These are phyloP conservation scores for Clathrospora elynae DNA, from an alignment of 2,329 filamentous ascomycete species.

Conservation along the genomic window DNA sequence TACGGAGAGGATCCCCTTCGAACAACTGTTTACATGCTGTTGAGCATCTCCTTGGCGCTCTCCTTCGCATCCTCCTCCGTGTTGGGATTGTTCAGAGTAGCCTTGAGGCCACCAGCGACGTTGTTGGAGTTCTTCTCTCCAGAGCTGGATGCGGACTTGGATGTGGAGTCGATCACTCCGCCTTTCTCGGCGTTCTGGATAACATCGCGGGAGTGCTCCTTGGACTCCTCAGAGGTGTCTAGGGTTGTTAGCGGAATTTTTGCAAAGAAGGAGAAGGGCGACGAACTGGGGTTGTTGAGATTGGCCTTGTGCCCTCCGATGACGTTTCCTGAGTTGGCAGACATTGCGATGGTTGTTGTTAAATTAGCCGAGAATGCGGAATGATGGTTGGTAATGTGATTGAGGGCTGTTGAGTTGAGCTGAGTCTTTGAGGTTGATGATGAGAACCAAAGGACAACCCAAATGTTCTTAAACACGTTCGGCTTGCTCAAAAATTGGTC, in stretches of 20 bases:
- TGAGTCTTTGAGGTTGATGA: neutral
- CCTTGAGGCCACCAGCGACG: conserved; percentile 49
- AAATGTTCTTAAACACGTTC: conserved; percentile 7
- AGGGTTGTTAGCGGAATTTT: neutral
- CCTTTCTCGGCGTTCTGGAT: conserved; percentile 59
- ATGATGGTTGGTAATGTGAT: neutral
- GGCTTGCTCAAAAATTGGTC: neutral
- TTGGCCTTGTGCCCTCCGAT: conserved; percentile 65
- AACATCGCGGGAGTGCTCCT: conserved; percentile 60
- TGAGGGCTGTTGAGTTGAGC: conserved; percentile 1
- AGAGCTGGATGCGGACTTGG: conserved; percentile 9
- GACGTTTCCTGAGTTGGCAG: conserved; percentile 56
- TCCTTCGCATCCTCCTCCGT: conserved; percentile 63
- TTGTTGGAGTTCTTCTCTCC: conserved; percentile 60
- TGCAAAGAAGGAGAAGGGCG: neutral
- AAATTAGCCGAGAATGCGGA: neutral
- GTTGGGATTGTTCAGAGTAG: conserved; percentile 61
- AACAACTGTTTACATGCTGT: conserved; percentile 35
- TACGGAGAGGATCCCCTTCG: neutral
- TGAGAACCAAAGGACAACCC: neutral
- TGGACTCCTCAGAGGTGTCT: conserved; percentile 60
- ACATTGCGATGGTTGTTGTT: conserved; percentile 43
- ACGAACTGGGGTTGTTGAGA: conserved; percentile 59
- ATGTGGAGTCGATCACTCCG: conserved; percentile 40
- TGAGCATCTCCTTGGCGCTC: conserved; percentile 58